Evolutionary conservation across 164 flowering plant genomes (phyloP).

Genomic region (Warburgia ugandensis): DNA sequence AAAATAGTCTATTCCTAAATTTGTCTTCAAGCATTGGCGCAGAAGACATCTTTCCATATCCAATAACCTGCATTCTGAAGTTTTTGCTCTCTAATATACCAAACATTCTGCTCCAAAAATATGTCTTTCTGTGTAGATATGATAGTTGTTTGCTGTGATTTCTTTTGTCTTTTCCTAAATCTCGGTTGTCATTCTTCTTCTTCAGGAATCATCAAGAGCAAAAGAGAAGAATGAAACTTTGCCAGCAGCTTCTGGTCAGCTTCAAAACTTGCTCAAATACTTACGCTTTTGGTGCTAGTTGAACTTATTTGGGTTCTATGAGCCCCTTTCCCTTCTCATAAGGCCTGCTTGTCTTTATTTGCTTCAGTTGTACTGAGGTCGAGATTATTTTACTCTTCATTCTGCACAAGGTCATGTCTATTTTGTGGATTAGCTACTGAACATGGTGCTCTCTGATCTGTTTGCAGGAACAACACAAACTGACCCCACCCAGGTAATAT

Average conservation of each 20-base stretch:
- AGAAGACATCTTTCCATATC: neutral
- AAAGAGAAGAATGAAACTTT: slow-evolving; percentile 22
- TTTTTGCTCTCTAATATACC: neutral
- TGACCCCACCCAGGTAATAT: slow-evolving; percentile 31
- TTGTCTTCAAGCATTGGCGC: neutral
- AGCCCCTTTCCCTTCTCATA: neutral
- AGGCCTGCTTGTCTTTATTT: neutral
- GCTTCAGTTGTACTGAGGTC: neutral
- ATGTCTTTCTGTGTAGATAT: neutral
- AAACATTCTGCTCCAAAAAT: neutral
- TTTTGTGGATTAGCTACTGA: neutral
- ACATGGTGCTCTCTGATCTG: neutral
- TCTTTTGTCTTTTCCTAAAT: neutral
- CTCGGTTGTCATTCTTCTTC: neutral
- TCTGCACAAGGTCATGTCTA: neutral
- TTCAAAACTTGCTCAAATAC: slow-evolving; percentile 4
- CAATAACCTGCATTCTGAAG: neutral
- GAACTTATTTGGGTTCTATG: neutral
- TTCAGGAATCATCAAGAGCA: slow-evolving; percentile 49
- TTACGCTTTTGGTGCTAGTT: slow-evolving; percentile 1
- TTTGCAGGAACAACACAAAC: slow-evolving; percentile 26
- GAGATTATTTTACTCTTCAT: neutral
- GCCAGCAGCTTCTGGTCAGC: slow-evolving; percentile 48
- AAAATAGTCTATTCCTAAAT: neutral
- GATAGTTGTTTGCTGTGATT: neutral